Percentiles rank a stretch among this genome's conserved stretches.
Evolutionary conservation across 371 early-diverging fungal species (phyloP).

Genomic region (Capillidium heterosporum): DNA sequence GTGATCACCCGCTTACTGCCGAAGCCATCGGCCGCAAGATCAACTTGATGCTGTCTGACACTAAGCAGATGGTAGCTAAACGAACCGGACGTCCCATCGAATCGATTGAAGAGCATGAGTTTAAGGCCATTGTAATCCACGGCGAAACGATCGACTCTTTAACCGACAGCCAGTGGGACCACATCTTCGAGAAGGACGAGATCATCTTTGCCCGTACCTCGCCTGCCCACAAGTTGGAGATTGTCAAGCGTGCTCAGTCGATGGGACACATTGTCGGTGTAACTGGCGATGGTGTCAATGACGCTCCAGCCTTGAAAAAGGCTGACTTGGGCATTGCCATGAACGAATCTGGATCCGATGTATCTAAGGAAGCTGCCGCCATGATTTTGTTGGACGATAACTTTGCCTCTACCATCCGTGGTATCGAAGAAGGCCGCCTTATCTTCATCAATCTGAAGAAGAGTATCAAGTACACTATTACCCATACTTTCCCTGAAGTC

Average conservation of each 20-base stretch:
- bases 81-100: conserved; percentile 32
- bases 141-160: conserved; percentile 65
- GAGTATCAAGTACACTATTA: conserved; percentile 74
- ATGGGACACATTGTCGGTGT: conserved; percentile 83
- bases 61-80: conserved; percentile 52
- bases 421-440: conserved; percentile 64
- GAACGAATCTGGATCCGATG: conserved; percentile 86
- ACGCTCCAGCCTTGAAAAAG: conserved; percentile 82
- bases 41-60: conserved; percentile 74
- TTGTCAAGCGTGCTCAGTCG: conserved; percentile 62
- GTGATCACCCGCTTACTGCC: conserved; percentile 83
- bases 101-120: conserved; percentile 53
- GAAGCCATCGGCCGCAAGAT: conserved; percentile 76
- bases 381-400: conserved; percentile 83
- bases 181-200: conserved; percentile 62
- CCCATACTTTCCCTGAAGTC: conserved; percentile 74
- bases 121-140: conserved; percentile 72
- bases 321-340: conserved; percentile 95
- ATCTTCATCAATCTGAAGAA: conserved; percentile 91
- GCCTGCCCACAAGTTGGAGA: conserved; percentile 76
- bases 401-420: conserved; percentile 9
- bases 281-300: conserved; percentile 88
- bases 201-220: conserved; percentile 87
- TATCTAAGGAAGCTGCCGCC: conserved; percentile 92
- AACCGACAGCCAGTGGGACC: conserved; percentile 73